Percentiles rank a stretch among this genome's conserved stretches.
Evolutionary conservation across 2,329 filamentous ascomycete species (phyloP).

Genomic region (Fusarium graminum): DNA sequence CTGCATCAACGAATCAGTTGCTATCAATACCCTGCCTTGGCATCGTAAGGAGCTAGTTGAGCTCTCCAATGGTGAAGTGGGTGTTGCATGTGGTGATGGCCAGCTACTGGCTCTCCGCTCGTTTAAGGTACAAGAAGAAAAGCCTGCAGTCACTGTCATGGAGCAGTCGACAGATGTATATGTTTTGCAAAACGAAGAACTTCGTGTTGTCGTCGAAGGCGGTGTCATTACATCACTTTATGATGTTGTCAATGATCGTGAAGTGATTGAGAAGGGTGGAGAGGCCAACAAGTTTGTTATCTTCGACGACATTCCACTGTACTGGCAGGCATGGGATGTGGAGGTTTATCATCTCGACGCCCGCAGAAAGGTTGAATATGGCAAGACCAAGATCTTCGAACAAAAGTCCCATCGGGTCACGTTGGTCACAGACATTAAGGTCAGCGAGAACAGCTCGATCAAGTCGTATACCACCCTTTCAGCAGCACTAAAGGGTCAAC

Average conservation of each 20-base stretch:
- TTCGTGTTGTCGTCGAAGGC: slow-evolving; percentile 77
- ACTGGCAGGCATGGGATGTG: slow-evolving; percentile 98
- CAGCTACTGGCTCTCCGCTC: slow-evolving; percentile 64
- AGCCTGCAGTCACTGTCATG: slow-evolving; percentile 65
- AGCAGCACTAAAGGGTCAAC: slow-evolving; percentile 70
- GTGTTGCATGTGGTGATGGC: slow-evolving; percentile 69
- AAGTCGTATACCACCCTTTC: slow-evolving; percentile 87
- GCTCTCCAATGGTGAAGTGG: slow-evolving; percentile 66
- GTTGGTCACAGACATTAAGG: slow-evolving; percentile 84
- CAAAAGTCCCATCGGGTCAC: slow-evolving; percentile 81
- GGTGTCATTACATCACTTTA: slow-evolving; percentile 88
- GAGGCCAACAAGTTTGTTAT: slow-evolving; percentile 94
- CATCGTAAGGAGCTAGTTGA: slow-evolving; percentile 79
- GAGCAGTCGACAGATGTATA: slow-evolving; percentile 73
- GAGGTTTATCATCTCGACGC: slow-evolving; percentile 96
- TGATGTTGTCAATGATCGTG: slow-evolving; percentile 78
- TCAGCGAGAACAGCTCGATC: slow-evolving; percentile 88
- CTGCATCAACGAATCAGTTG: slow-evolving; percentile 66
- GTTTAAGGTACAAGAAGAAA: slow-evolving; percentile 61
- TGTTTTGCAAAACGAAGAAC: slow-evolving; percentile 81
- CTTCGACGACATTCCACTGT: slow-evolving; percentile 96
- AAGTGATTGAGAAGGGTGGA: slow-evolving; percentile 78
- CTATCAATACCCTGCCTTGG: slow-evolving; percentile 91
- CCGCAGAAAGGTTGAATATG: slow-evolving; percentile 78
- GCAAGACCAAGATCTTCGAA: slow-evolving; percentile 78